phyloP scores from a whole-genome alignment of 1,284 basidiomycete genomes.

The Sphaerobolus stellatus region DNA sequence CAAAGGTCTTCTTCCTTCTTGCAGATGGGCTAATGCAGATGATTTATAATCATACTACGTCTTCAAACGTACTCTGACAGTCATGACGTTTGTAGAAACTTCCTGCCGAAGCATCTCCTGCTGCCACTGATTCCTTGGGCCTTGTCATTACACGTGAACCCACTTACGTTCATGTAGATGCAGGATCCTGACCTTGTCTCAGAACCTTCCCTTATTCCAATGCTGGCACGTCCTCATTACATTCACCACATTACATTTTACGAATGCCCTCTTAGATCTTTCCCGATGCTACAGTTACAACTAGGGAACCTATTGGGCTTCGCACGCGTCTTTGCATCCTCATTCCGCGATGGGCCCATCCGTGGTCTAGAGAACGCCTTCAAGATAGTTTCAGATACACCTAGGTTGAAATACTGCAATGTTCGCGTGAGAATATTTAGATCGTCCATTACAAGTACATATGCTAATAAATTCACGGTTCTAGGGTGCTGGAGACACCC shows the following conservation, averaged over 20 bases:
- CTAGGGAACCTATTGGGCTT: slow-evolving; percentile 70
- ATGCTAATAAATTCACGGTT: slow-evolving; percentile 1
- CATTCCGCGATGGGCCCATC: slow-evolving; percentile 69
- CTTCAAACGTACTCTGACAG: no score
- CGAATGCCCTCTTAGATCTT: neutral
- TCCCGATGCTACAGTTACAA: slow-evolving; percentile 65
- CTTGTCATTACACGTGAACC: neutral
- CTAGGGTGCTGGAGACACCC: slow-evolving; percentile 68
- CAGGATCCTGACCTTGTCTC: neutral
- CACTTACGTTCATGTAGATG: neutral
- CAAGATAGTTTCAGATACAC: slow-evolving; percentile 41
- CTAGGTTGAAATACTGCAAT: slow-evolving; percentile 59
- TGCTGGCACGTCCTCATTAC: neutral
- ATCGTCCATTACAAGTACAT: neutral
- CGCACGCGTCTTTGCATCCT: slow-evolving; percentile 70
- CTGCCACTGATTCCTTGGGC: no score
- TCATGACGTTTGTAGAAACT: neutral
- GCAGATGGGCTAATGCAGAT: slow-evolving; percentile 68
- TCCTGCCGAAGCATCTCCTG: neutral
- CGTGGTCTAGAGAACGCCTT: slow-evolving; percentile 57
- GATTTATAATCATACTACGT: slow-evolving; percentile 14
- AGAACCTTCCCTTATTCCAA: neutral
- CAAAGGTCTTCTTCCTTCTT: slow-evolving; percentile 63
- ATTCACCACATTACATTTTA: neutral
- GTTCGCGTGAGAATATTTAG: slow-evolving; percentile 43